Evolutionary conservation across 2,329 filamentous ascomycete species (phyloP), one percentile per base, ranked within the genome.

Genomic region (Trichoderma endophyticum): DNA sequence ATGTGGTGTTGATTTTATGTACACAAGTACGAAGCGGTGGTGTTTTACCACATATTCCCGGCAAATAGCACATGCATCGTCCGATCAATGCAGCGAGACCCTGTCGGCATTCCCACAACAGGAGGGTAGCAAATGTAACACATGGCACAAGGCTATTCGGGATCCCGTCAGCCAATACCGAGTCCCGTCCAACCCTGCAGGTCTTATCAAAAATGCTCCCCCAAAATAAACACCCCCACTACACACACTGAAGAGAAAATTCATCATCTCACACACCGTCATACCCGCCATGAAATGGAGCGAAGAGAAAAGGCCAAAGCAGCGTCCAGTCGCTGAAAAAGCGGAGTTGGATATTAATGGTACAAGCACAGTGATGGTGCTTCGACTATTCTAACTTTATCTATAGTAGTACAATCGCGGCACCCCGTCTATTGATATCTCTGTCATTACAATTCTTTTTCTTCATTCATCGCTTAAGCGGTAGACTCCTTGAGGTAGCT

Each of bases 401-500:
- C 81, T 82, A 83, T 60, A 60, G 48, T 83, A 75, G 73, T 83
- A 83, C 81, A 82, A 76, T 79, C 77, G 78, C 78, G 76, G 75
- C 75, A 66, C 77, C 76, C 77, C 77, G 79, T 82, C 81, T 82
- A 82, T 81, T 77, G 76, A 74, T 74, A 75, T 78, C 75, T 51
- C 73, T 80, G 81, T 81, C 78, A 76, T 81, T 81, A 81, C 78
- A 81, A 68, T 74, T 74, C 67, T 70, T 60, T 62, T 75, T 74
- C 24, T 30, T 43, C 62, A 65, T 75, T 74, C 68, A 71, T 71
- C 63, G 63, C 70, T 86, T 93, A 94, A 85, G 86, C 86, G 80
- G 91, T 93, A 79, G 89, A 83, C 75, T 92, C 86, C 84, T 89
- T 87, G 82, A 94, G 88, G 89, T 85, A 93, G 81, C 88, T 90